phyloP scores from a whole-genome alignment of 225 moss, liverwort and hornwort genomes.

The Thuidium tamariscinum region DNA sequence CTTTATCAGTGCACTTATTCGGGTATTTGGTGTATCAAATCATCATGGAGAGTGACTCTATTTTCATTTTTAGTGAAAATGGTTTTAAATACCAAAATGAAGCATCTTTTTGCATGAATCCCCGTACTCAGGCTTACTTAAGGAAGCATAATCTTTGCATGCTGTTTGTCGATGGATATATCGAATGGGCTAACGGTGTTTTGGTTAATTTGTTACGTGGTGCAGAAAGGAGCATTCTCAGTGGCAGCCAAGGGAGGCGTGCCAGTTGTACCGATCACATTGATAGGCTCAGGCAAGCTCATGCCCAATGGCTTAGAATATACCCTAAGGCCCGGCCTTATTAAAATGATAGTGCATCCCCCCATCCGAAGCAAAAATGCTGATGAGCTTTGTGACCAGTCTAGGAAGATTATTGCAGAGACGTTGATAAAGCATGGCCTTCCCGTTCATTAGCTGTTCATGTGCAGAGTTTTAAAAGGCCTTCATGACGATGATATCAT shows the following conservation, averaged over 20 bases:
- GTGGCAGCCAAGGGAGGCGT: slow-evolving; percentile 79
- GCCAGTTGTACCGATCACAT: slow-evolving; percentile 75
- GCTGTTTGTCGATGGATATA: neutral
- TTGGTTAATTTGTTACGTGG: neutral
- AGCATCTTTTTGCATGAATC: neutral
- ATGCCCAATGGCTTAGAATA: slow-evolving; percentile 94
- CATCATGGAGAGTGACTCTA: neutral
- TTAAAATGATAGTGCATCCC: slow-evolving; percentile 77
- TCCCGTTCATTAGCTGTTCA: slow-evolving; percentile 38
- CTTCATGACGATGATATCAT: neutral
- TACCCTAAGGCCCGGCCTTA: slow-evolving; percentile 56
- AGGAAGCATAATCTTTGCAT: neutral
- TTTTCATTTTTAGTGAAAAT: neutral
- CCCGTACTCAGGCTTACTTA: neutral
- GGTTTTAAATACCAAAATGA: neutral
- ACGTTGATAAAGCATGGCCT: slow-evolving; percentile 64
- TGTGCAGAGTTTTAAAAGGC: too few relatives aligned
- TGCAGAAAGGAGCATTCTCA: slow-evolving; percentile 96
- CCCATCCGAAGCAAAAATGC: slow-evolving; percentile 46
- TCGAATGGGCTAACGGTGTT: neutral
- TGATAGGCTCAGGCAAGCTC: slow-evolving; percentile 90
- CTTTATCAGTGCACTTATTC: neutral
- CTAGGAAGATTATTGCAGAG: slow-evolving; percentile 68
- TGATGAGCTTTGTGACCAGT: slow-evolving; percentile 67
- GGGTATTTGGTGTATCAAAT: neutral